Conservation (phyloP, 179 eudicot species). For the Nepenthes alata region DNA sequence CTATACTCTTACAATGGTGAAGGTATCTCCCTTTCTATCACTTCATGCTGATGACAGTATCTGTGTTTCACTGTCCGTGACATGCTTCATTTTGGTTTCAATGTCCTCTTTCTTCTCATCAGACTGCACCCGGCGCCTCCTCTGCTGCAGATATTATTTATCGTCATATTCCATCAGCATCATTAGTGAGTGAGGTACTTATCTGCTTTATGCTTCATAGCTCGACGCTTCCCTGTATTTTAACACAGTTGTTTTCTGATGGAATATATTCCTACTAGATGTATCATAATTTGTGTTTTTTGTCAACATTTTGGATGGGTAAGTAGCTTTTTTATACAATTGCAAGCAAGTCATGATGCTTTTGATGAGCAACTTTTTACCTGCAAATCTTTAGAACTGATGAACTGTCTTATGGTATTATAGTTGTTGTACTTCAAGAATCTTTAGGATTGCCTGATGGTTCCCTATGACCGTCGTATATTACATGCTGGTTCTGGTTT, state of each 20-base stretch:
- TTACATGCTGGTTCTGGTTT: slow-evolving; percentile 13
- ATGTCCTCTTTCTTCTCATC: slow-evolving; percentile 13
- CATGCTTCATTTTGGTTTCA: slow-evolving; percentile 2
- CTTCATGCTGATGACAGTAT: not conserved
- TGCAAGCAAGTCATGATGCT: not conserved
- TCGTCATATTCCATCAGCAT: slow-evolving; percentile 83
- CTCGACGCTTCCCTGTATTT: not conserved
- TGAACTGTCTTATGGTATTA: not conserved
- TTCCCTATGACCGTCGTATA: not conserved
- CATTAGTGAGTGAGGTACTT: slow-evolving; percentile 78
- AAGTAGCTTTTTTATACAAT: too few species aligned
- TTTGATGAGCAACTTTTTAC: not conserved
- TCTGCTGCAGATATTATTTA: slow-evolving; percentile 76
- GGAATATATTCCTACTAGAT: too few species aligned
- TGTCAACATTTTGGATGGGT: too few species aligned
- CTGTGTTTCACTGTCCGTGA: slow-evolving; percentile 4
- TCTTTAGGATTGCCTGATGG: not conserved
- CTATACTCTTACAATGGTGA: slow-evolving; percentile 91
- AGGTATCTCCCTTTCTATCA: slow-evolving; percentile 33
- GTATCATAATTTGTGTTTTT: too few species aligned
- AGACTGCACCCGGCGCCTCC: slow-evolving; percentile 78
- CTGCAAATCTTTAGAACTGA: not conserved
- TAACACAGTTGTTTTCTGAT: not conserved
- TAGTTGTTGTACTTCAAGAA: not conserved
- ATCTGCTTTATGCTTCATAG: slow-evolving; percentile 6